Conservation (phyloP, 2,329 filamentous ascomycete species). For the Macrophomina pseudophaseolina region DNA sequence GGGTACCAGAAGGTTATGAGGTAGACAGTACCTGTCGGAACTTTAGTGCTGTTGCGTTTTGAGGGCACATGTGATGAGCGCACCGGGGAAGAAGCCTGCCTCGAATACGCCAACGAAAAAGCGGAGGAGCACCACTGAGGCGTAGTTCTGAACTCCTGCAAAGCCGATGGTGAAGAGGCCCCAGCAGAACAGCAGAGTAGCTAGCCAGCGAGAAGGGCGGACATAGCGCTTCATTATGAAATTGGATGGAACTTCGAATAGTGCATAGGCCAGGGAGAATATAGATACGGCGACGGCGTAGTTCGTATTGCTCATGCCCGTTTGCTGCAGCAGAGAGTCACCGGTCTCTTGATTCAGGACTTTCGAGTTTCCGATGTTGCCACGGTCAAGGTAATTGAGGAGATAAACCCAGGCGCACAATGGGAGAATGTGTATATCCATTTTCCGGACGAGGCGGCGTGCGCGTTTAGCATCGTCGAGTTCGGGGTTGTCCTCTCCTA, state of each 20-base stretch:
- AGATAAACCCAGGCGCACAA: constrained; percentile 33
- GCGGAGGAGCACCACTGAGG: constrained; percentile 47
- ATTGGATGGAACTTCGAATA: constrained; percentile 60
- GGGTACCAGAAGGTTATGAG: constrained; percentile 57
- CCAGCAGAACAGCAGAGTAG: constrained; percentile 53
- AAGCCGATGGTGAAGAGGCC: constrained; percentile 53
- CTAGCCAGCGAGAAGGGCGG: constrained; percentile 41
- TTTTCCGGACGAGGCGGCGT: constrained; percentile 21
- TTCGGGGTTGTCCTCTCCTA: background rate
- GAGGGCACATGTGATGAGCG: background rate
- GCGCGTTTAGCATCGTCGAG: constrained; percentile 11
- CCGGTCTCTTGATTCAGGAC: constrained; percentile 43
- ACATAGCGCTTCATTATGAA: constrained; percentile 63
- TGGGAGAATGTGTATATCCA: constrained; percentile 29
- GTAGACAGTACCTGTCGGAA: background rate
- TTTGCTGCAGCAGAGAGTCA: constrained; percentile 45
- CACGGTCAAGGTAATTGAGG: constrained; percentile 35
- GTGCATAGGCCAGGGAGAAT: constrained; percentile 36
- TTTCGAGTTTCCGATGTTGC: constrained; percentile 44
- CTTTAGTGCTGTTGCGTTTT: background rate
- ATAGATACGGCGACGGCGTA: constrained; percentile 43
- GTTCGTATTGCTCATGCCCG: constrained; percentile 38
- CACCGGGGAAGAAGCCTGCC: constrained; percentile 26
- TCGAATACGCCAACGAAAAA: constrained; percentile 46
- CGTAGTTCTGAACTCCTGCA: constrained; percentile 49